These are phyloP conservation scores for Moricandia arvensis DNA, from an alignment of 345 rosid genomes.

Conservation along the genomic window DNA sequence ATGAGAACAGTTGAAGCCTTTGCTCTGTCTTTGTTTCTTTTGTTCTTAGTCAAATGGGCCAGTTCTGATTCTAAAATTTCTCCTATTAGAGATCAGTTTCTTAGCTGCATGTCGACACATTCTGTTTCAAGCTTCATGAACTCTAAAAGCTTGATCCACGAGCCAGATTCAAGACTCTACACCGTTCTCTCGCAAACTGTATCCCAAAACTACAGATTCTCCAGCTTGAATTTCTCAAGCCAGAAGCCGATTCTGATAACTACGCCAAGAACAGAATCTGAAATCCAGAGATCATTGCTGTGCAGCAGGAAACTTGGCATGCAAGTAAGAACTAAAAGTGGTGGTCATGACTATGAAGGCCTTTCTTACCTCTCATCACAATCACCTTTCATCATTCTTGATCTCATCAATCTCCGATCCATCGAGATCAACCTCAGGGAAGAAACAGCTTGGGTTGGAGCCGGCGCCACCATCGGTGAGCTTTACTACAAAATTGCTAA, in stretches of 20 bases:
- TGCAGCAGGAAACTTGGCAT: slow-evolving; percentile 40
- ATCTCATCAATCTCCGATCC: slow-evolving; percentile 43
- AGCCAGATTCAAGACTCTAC: slow-evolving; percentile 26
- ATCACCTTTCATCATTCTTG: slow-evolving; percentile 52
- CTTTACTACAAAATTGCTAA: slow-evolving; percentile 50
- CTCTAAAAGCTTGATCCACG: slow-evolving; percentile 19
- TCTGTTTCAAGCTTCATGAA: slow-evolving; percentile 13
- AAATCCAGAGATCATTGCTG: slow-evolving; percentile 51
- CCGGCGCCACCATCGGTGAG: slow-evolving; percentile 61
- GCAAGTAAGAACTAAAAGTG: slow-evolving; percentile 56
- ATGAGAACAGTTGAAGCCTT: slow-evolving; percentile 31
- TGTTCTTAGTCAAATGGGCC: slow-evolving; percentile 33
- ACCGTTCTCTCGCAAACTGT: slow-evolving; percentile 6
- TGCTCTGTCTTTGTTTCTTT: slow-evolving; percentile 27
- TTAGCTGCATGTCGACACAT: slow-evolving; percentile 31
- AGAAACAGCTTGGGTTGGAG: slow-evolving; percentile 52
- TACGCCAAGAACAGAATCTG: slow-evolving; percentile 45
- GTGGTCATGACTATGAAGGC: slow-evolving; percentile 75
- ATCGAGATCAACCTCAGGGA: slow-evolving; percentile 38
- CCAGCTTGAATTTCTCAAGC: slow-evolving; percentile 37
- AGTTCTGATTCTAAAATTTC: slow-evolving; percentile 18
- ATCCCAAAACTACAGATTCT: slow-evolving; percentile 19
- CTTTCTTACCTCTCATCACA: slow-evolving; percentile 49
- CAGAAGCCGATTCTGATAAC: slow-evolving; percentile 44
- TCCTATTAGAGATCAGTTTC: slow-evolving; percentile 29